Base-by-base conservation (phyloP, 2,329 filamentous ascomycete genomes). In the Botrytis pseudocinerea region DNA sequence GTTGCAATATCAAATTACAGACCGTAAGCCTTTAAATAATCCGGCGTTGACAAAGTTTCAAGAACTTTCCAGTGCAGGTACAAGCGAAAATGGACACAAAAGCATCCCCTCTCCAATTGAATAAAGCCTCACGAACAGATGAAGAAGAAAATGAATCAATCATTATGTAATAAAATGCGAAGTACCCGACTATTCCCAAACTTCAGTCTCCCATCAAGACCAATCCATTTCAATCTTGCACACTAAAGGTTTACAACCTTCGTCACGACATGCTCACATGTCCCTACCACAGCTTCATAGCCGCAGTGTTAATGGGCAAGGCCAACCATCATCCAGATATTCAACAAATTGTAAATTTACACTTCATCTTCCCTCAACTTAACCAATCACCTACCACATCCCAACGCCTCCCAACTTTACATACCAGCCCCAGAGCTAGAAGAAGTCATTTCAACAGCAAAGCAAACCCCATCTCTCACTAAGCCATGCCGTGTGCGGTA, bases 301-400 rank as follows among this genome's bases (percentile, higher is more conserved):
- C 4, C 14, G 14, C 14, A 57, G 51, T 2, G 18, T 2, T 1
- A n/a, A n/a, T 7, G 1, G 0, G n/a, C 51, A 57, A 57, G 2
- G 3, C 5, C n/a, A 57, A 28, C 28, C 51, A 28, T 1, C 18
- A 1, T 6, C 14, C n/a, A n/a, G 2, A 28, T 7, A n/a, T 28
- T 5, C 51, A 28, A 57, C 14, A 16, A 18, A 18, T 2, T 2
- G 3, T 18, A 18, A 16, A 25, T 6, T 28, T 3, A 14, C 22
- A 2, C n/a, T 18, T 6, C 51, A 4, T 57, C 51, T 28, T n/a
- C 6, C 25, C n/a, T n/a, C 51, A 32, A 32, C 1, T 32, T 32
- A 32, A 32, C 32, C 32, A 32, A 32, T 3, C 32, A 32, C 32
- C 32, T 32, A 32, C 4, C 32, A 32, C 32, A 32, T 32, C 32